phyloP scores from a whole-genome alignment of 768 basidiomycete species.

The Ramaria sp. region DNA sequence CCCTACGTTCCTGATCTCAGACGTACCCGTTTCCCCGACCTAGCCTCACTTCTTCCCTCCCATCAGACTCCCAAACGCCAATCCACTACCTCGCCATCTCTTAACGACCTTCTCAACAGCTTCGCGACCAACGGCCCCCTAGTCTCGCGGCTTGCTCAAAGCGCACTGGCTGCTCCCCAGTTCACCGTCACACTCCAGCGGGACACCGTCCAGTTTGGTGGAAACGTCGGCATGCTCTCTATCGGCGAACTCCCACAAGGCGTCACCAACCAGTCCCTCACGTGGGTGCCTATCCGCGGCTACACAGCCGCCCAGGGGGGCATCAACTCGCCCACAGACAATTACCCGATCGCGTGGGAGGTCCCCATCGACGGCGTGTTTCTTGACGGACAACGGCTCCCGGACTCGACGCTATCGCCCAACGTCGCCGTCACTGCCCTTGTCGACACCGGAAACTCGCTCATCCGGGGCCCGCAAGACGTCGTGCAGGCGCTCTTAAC shows the following conservation, averaged over 20 bases:
- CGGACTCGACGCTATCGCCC: conserved; percentile 40
- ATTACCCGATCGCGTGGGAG: conserved; percentile 64
- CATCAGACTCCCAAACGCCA: not conserved
- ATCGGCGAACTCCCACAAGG: conserved; percentile 53
- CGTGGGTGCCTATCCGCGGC: conserved; percentile 53
- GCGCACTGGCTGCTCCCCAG: conserved; percentile 31
- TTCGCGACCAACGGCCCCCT: conserved; percentile 24
- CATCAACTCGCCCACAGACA: conserved; percentile 39
- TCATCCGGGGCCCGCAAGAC: conserved; percentile 65
- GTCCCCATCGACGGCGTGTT: conserved; percentile 60
- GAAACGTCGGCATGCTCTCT: conserved; percentile 53
- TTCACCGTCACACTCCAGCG: conserved; percentile 58
- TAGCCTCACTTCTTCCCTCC: not conserved
- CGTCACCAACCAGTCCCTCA: conserved; percentile 37
- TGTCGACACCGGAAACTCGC: conserved; percentile 70
- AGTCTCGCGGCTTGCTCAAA: conserved; percentile 22
- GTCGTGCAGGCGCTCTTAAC: conserved; percentile 39
- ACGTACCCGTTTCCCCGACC: conserved; percentile 6
- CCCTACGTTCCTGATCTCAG: not conserved
- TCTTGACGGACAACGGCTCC: conserved; percentile 53
- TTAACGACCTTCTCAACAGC: conserved; percentile 16
- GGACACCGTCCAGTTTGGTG: conserved; percentile 55
- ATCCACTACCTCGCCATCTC: not conserved
- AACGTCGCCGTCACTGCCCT: conserved; percentile 50
- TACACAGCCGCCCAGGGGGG: conserved; percentile 47